Evolutionary conservation across 2,329 filamentous ascomycete species (phyloP).

Genomic region (Botrytis squamosa): DNA sequence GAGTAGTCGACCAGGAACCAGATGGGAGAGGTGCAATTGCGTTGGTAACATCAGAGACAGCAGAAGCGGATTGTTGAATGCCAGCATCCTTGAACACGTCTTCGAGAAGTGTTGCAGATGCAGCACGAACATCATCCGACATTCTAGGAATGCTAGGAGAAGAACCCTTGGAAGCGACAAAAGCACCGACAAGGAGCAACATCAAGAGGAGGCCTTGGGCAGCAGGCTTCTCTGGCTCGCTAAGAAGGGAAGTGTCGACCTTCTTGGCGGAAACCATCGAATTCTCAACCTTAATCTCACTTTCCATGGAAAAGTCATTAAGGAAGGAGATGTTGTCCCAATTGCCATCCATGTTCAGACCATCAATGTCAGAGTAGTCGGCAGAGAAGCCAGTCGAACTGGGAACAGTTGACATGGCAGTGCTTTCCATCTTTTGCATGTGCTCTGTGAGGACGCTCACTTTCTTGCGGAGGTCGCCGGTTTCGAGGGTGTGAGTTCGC

Average conservation of each 20-base stretch:
- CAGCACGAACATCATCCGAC: constrained; percentile 76
- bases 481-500: constrained; percentile 83
- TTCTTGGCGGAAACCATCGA: constrained; percentile 54
- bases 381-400: constrained; percentile 64
- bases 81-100: constrained; percentile 81
- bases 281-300: constrained; percentile 60
- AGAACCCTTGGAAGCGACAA: constrained; percentile 84
- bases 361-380: constrained; percentile 79
- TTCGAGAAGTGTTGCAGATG: constrained; percentile 74
- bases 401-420: constrained; percentile 50
- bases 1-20: constrained; percentile 47
- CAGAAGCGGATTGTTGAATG: constrained; percentile 46
- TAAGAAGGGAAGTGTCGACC: constrained; percentile 46
- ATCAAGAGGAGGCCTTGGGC: constrained; percentile 86
- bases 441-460: constrained; percentile 76
- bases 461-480: constrained; percentile 88
- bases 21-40: constrained; percentile 53
- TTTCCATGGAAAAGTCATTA: constrained; percentile 65
- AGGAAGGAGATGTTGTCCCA: constrained; percentile 84
- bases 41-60: constrained; percentile 23
- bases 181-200: constrained; percentile 94
- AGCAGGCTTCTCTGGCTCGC: constrained; percentile 60
- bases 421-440: constrained; percentile 67
- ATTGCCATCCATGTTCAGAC: constrained; percentile 73
- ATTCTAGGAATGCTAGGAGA: constrained; percentile 72